phyloP scores from a whole-genome alignment of 805 yeast species.

The Saturnispora saitoi region DNA sequence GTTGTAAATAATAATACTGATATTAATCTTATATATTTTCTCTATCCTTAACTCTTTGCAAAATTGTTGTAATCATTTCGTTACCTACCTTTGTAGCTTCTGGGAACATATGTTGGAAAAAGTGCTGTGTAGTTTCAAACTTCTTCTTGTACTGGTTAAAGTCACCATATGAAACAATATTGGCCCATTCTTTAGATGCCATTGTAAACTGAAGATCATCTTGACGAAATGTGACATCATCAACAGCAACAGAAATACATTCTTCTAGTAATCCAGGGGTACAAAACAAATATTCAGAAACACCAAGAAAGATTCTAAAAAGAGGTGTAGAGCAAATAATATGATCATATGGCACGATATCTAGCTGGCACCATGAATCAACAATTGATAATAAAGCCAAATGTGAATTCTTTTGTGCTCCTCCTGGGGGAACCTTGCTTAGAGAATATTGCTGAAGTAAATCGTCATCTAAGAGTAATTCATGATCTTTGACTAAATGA shows the following conservation, averaged over 20 bases:
- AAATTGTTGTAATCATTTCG: slow-evolving; percentile 82
- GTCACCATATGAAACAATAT: slow-evolving; percentile 66
- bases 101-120: slow-evolving; percentile 76
- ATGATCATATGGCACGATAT: slow-evolving; percentile 91
- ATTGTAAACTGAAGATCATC: slow-evolving; percentile 91
- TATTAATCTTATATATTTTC: slow-evolving; percentile 13
- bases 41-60: slow-evolving; percentile 28
- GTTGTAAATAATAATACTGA: too few species aligned
- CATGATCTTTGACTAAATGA: slow-evolving; percentile 45
- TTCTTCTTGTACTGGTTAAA: slow-evolving; percentile 60
- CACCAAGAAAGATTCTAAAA: slow-evolving; percentile 88
- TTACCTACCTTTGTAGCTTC: slow-evolving; percentile 87
- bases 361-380: slow-evolving; percentile 83
- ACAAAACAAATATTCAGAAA: slow-evolving; percentile 83
- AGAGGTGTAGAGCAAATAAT: slow-evolving; percentile 93
- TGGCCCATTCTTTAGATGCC: slow-evolving; percentile 87
- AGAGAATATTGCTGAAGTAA: slow-evolving; percentile 74
- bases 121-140: slow-evolving; percentile 75
- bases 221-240: slow-evolving; percentile 60
- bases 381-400: slow-evolving; percentile 82
- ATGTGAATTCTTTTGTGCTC: slow-evolving; percentile 77
- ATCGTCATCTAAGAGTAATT: slow-evolving; percentile 65
- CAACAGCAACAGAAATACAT: slow-evolving; percentile 63
- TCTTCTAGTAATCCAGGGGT: slow-evolving; percentile 76
- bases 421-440: slow-evolving; percentile 59